Evolutionary conservation across 257 asterid genomes (phyloP), one percentile per base, ranked within the genome.

Genomic region (Fraxinus anomala): DNA sequence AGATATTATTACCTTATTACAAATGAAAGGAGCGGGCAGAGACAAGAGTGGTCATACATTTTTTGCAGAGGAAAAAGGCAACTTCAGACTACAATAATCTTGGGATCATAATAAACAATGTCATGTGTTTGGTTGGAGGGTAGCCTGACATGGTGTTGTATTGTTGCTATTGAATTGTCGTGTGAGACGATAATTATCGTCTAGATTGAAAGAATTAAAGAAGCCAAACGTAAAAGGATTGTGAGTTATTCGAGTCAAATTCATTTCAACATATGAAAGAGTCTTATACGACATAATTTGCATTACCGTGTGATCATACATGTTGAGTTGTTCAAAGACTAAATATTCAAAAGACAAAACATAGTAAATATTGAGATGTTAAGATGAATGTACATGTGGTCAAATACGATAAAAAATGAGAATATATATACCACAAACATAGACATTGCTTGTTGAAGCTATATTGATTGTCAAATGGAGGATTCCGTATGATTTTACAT

Each of bases 71-170:
- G 69, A 63, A 63, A 61, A 63, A 10, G 68, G 68, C 34, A 23
- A 63, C 68, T 63, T 63, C 17, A 10, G 26, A 21, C 5, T 26
- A 23, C 33, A 63, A 11, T 24, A 21, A 56, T 56, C 28, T 56
- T 56, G 24, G 68, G 68, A 3, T 63, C 68, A 24, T 24, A 24
- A 63, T 33, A 56, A 56, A 9, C 68, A 23, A 26, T 63, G 69
- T 63, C 69, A 26, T 63, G 69, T 26, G 34, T 63, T 63, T 63
- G 69, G 69, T 24, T 63, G 69, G 69, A 26, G 19, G 69, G 26
- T 9, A 63, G 14, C 16, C 5, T 1, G 34, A 63, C 69, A 24
- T 63, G 33, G 69, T 11, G 31, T 63, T 63, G 34, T 4, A 24
- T 24, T 23, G 69, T 26, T 24, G 69, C 69, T 23, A 26, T 24